Conservation (phyloP, 305 asterid genomes). For the Fraxinus greggii region DNA sequence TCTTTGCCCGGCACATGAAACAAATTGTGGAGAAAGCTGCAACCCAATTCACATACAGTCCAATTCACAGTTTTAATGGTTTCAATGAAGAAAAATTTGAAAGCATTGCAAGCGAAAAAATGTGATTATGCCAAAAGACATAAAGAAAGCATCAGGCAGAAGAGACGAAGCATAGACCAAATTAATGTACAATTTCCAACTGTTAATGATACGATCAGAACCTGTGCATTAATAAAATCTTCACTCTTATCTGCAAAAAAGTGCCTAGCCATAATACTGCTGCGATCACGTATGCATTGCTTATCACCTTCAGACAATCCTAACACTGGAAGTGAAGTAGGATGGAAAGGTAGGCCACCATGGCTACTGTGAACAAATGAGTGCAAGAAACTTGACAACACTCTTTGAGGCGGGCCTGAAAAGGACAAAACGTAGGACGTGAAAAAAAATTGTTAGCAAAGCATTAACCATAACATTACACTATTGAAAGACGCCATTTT, state of each 20-base stretch:
- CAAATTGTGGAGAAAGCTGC: neutral
- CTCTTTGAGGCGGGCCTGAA: conserved; percentile 98
- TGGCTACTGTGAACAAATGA: conserved; percentile 87
- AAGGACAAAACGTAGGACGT: conserved; percentile 4
- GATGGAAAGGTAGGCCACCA: conserved; percentile 73
- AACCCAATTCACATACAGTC: neutral
- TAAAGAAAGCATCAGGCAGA: neutral
- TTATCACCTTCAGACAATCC: conserved; percentile 96
- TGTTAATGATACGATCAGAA: conserved; percentile 34
- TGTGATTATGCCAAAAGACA: neutral
- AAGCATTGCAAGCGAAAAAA: neutral
- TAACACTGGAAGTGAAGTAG: conserved; percentile 80
- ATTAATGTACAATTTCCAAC: conserved; percentile 19
- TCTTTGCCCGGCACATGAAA: neutral
- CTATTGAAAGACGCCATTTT: neutral
- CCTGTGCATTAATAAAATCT: conserved; percentile 91
- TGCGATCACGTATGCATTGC: conserved; percentile 96
- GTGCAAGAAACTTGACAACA: conserved; percentile 86
- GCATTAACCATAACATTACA: conserved; percentile 6
- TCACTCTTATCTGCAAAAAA: conserved; percentile 91
- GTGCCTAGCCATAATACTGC: conserved; percentile 99
- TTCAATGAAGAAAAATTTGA: neutral
- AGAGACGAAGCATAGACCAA: neutral
- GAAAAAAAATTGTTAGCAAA: conserved; percentile 19
- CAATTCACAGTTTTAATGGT: neutral